A percentile compares a stretch with the other conserved stretches of the same genome.
Conservation (phyloP, 345 rosid species). For the Moringa oleifera region DNA sequence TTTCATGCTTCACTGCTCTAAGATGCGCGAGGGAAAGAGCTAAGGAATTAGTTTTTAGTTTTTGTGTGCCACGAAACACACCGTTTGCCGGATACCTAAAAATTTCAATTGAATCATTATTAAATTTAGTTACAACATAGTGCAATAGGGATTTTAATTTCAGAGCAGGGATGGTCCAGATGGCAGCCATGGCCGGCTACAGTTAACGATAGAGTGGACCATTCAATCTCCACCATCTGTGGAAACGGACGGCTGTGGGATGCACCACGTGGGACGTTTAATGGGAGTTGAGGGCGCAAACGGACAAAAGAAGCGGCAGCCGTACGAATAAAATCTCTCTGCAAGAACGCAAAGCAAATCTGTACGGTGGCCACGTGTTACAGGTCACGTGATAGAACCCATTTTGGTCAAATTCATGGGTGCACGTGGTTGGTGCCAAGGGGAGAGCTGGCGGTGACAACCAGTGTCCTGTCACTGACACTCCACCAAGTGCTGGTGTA, state of each 20-base stretch:
- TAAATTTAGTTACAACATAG: no score
- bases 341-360: background rate
- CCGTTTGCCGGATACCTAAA: no score
- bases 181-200: no score
- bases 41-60: no score
- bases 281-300: background rate
- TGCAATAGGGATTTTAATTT: no score
- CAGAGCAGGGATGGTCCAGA: no score
- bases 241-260: conserved; percentile 7
- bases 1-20: background rate
- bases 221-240: background rate
- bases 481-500: background rate
- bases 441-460: conserved; percentile 12
- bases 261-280: background rate
- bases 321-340: conserved; percentile 14
- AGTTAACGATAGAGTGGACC: no score
- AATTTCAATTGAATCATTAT: no score
- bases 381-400: conserved; percentile 20
- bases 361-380: conserved; percentile 16
- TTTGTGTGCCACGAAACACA: no score
- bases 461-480: no score
- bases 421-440: conserved; percentile 25
- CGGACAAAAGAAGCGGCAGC: background rate
- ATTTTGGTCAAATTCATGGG: background rate
- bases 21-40: conserved; percentile 4